Evolutionary conservation across 2,329 filamentous ascomycete genomes (phyloP).

Genomic region (Lizonia empirigonia): DNA sequence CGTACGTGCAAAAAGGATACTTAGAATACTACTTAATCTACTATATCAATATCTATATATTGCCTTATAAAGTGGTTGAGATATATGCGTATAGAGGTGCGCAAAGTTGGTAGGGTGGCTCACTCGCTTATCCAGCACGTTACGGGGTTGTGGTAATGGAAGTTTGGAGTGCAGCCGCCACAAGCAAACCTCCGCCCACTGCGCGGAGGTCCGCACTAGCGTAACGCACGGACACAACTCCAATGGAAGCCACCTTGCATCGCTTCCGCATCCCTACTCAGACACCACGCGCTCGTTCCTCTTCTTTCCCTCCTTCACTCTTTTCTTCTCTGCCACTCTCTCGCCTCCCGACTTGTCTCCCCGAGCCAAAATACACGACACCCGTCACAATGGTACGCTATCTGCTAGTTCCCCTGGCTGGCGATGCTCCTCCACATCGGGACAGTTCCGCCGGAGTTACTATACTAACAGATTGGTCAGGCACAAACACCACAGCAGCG

Average conservation of each 20-base stretch:
- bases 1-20: no score
- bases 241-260: slow-evolving; percentile 45
- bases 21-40: no score
- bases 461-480: slow-evolving; percentile 49
- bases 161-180: background rate
- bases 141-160: background rate
- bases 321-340: background rate
- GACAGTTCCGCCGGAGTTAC: background rate
- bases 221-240: no score
- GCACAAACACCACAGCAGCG: slow-evolving; percentile 86
- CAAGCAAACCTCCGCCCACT: slow-evolving; percentile 30
- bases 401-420: slow-evolving; percentile 1
- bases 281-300: slow-evolving; percentile 3
- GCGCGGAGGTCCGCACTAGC: slow-evolving; percentile 12
- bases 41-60: no score
- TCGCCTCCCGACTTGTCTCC: background rate
- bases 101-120: no score
- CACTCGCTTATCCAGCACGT: no score
- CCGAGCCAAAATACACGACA: background rate
- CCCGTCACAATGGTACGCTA: slow-evolving; percentile 24
- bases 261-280: slow-evolving; percentile 17
- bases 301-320: background rate
- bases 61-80: no score
- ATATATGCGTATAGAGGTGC: no score
- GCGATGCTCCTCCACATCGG: slow-evolving; percentile 8